These are phyloP conservation scores for Cetradonia linearis DNA, from an alignment of 495 filamentous ascomycete species.

Conservation along the genomic window DNA sequence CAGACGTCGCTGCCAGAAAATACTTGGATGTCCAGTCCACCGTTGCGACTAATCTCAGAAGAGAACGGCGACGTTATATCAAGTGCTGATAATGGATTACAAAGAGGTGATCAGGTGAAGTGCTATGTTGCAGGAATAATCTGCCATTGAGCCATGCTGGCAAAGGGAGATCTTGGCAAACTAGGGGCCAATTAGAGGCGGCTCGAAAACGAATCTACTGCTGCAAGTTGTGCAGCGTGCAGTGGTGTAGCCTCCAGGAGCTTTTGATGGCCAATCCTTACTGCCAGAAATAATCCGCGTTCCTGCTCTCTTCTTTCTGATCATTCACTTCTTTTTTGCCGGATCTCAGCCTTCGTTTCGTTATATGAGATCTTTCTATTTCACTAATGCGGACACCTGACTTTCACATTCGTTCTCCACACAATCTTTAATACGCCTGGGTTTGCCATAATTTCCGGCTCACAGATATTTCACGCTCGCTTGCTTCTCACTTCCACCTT, in stretches of 20 bases:
- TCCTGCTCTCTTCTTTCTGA: background rate
- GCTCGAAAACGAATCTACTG: conserved; percentile 8
- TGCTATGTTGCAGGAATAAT: background rate
- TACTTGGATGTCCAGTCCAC: background rate
- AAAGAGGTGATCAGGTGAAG: background rate
- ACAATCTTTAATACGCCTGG: background rate
- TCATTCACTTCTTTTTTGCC: conserved; percentile 4
- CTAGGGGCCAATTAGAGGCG: conserved; percentile 11
- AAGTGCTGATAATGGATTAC: background rate
- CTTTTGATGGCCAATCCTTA: conserved; percentile 12
- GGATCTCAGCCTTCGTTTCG: conserved; percentile 11
- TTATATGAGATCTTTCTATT: conserved; percentile 5
- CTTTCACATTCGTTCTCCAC: conserved; percentile 2
- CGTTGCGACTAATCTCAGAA: background rate
- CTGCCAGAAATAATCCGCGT: conserved; percentile 12
- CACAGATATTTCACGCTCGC: background rate
- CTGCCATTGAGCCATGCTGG: conserved; percentile 4
- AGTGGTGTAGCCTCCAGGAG: conserved; percentile 12
- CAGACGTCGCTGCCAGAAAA: background rate
- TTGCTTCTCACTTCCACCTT: conserved; percentile 3
- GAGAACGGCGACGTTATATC: conserved; percentile 1
- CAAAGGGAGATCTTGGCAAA: conserved; percentile 6
- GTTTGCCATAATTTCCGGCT: background rate
- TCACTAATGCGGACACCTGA: background rate
- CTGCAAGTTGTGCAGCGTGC: conserved; percentile 10